Evolutionary conservation across 768 basidiomycete species (phyloP), one percentile per base, ranked within the genome.

Genomic region (Phanerodontia chrysosporium): DNA sequence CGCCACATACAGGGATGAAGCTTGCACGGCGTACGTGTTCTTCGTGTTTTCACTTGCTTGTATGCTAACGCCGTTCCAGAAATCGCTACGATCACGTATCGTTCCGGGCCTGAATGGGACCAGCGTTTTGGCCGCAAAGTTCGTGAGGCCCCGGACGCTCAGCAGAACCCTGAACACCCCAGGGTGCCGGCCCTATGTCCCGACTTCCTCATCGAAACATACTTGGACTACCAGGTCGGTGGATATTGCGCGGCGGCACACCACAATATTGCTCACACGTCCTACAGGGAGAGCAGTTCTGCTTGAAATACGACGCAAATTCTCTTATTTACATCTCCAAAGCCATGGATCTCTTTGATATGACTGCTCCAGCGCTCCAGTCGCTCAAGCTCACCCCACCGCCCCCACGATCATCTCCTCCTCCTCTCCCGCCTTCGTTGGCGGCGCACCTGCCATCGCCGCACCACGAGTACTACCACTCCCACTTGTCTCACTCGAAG

Each of bases 91-190:
- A 97, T 99, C 68, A 98, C 97, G 0, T 99, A 99, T 72, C 88
- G 97, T 36, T 98, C 97, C 13, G 97, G 97, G 1, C 97, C 97
- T 6, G 97, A 99, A 73, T 99, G 97, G 97, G 97, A 99, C 74
- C 81, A 89, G 64, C 89, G 97, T n/a, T 99, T 99, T 69, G 95
- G 91, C 0, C 87, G 96, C 48, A 83, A 88, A 65, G 56, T 92
- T 44, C 80, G 82, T 22, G 56, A 74, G 25, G 63, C 76, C 1
- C 77, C 82, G 4, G 72, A 74, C 27, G 65, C 73, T 5, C 61
- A 48, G 52, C 49, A 28, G 44, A 13, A 58, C 58, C 54, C 58
- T 49, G 42, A 57, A 32, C 9, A n/a, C 24, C 27, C 45, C 49
- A 62, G 74, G 61, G 69, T 76, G 14, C 96, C 96, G 5, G 86